These are phyloP conservation scores for Teratosphaeriaceae sp. DNA, from an alignment of 2,329 filamentous ascomycete species.

Conservation along the genomic window DNA sequence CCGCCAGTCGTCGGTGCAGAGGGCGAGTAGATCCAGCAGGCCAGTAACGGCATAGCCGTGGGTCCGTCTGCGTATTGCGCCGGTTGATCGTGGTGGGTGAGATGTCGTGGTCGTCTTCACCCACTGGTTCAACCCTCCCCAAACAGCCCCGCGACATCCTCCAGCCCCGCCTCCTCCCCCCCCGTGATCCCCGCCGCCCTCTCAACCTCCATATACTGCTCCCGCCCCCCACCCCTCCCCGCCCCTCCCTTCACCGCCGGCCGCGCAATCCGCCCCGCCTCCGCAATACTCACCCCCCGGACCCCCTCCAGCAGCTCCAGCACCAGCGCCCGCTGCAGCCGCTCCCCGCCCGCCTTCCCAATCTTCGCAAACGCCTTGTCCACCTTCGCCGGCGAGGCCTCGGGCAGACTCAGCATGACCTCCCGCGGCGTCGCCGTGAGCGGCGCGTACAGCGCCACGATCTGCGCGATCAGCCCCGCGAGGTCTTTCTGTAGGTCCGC, in stretches of 20 bases:
- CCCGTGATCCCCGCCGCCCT: constrained; percentile 29
- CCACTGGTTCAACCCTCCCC: constrained; percentile 13
- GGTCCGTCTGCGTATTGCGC: no score
- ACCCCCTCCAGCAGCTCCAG: constrained; percentile 80
- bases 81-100: no score
- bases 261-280: constrained; percentile 72
- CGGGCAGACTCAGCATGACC: constrained; percentile 74
- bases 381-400: constrained; percentile 63
- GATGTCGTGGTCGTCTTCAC: no score
- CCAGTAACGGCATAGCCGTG: no score
- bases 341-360: constrained; percentile 40
- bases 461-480: constrained; percentile 77
- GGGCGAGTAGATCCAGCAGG: no score
- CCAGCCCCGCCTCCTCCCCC: constrained; percentile 35
- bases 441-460: constrained; percentile 69
- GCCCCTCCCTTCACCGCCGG: constrained; percentile 25
- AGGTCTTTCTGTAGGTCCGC: constrained; percentile 93
- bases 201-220: constrained; percentile 39
- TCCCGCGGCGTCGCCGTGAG: constrained; percentile 63
- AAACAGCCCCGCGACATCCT: constrained; percentile 42
- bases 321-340: constrained; percentile 73
- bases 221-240: constrained; percentile 11
- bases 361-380: constrained; percentile 41
- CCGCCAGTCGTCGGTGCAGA: no score
- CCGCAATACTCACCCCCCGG: constrained; percentile 84